A percentile compares a stretch with the other conserved stretches of the same genome.
Conservation (phyloP, 2,329 filamentous ascomycete genomes). For the Xenoacremonium recifei region DNA sequence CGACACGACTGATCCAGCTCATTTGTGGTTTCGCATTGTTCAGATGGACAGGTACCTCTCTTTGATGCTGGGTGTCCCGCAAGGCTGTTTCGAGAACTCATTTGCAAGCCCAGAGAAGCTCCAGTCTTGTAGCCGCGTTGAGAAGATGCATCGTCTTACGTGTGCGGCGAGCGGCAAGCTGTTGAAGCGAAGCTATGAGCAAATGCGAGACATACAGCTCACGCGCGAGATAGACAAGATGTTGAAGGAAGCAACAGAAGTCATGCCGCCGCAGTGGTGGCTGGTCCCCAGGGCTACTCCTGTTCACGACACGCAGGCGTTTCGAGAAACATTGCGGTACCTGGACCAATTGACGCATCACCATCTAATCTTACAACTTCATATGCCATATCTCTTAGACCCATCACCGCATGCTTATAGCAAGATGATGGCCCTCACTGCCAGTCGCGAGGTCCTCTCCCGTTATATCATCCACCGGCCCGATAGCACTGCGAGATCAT, state of each 20-base stretch:
- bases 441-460: conserved; percentile 49
- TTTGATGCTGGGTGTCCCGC: conserved; percentile 45
- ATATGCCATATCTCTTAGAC: conserved; percentile 52
- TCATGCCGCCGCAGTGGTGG: conserved; percentile 50
- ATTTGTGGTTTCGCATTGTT: conserved; percentile 47
- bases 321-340: conserved; percentile 28
- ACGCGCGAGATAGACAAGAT: conserved; percentile 45
- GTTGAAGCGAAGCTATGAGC: conserved; percentile 42
- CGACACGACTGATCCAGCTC: conserved; percentile 29
- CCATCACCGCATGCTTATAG: conserved; percentile 42
- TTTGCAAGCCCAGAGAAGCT: conserved; percentile 31
- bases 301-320: conserved; percentile 13
- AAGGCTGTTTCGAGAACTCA: conserved; percentile 36
- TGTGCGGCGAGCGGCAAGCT: conserved; percentile 41
- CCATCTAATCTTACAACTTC: conserved; percentile 49
- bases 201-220: conserved; percentile 21
- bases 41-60: conserved; percentile 46
- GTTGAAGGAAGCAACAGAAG: conserved; percentile 40
- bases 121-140: conserved; percentile 33
- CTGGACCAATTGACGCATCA: conserved; percentile 51
- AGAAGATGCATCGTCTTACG: conserved; percentile 44
- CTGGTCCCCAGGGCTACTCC: conserved; percentile 24
- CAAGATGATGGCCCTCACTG: conserved; percentile 41
- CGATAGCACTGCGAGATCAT: conserved; percentile 37
- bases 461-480: conserved; percentile 45